These are phyloP conservation scores for Nemania bipapillata DNA, from an alignment of 2,329 filamentous ascomycete genomes.

Conservation along the genomic window DNA sequence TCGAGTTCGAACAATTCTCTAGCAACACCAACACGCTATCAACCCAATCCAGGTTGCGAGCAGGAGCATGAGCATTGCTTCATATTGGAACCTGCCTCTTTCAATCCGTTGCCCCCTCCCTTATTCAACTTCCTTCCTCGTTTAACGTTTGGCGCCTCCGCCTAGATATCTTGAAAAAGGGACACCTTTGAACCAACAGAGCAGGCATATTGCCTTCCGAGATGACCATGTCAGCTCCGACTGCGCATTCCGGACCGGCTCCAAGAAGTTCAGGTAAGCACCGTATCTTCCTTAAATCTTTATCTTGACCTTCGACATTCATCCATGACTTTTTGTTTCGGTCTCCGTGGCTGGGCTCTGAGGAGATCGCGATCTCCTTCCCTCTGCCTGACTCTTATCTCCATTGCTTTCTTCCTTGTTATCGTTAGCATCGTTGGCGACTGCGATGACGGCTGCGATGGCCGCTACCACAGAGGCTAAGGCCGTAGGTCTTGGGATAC, in stretches of 20 bases:
- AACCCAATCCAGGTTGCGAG: too few species aligned
- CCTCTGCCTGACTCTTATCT: slow-evolving; percentile 6
- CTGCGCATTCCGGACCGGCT: neutral
- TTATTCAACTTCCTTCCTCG: neutral
- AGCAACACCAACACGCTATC: neutral
- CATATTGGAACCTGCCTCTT: neutral
- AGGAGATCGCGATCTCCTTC: neutral
- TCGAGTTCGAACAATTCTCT: neutral
- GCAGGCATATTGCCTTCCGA: neutral
- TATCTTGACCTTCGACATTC: neutral
- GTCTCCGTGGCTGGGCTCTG: slow-evolving; percentile 6
- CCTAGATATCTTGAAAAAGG: neutral
- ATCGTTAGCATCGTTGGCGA: neutral
- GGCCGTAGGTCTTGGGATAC: neutral
- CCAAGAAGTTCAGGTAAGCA: slow-evolving; percentile 30
- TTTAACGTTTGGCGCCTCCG: neutral
- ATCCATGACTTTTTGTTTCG: slow-evolving; percentile 4
- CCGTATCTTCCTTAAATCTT: neutral
- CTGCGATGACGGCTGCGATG: neutral
- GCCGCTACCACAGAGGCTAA: too few species aligned
- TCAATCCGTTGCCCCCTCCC: neutral
- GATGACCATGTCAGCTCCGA: slow-evolving; percentile 9
- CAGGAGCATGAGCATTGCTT: neutral
- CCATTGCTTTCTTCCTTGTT: neutral
- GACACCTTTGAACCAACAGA: neutral